phyloP scores from a whole-genome alignment of 768 basidiomycete species.

The Lentinus tigrinus region DNA sequence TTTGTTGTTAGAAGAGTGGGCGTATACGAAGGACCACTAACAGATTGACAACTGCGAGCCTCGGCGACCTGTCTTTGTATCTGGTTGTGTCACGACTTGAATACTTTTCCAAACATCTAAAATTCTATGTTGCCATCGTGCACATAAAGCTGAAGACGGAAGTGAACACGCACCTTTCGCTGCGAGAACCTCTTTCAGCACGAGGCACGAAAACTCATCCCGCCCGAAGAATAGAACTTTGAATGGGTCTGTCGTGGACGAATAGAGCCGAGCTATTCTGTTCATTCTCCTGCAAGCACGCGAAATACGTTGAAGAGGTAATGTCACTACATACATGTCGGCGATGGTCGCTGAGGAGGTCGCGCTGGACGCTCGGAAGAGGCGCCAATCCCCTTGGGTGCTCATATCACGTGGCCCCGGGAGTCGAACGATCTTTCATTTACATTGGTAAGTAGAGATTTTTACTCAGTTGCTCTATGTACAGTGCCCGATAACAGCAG shows the following conservation, averaged over 20 bases:
- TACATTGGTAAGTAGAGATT: no score
- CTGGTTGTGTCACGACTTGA: constrained; percentile 70
- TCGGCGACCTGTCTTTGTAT: constrained; percentile 61
- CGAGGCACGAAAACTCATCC: constrained; percentile 81
- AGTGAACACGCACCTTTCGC: constrained; percentile 52
- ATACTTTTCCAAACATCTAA: constrained; percentile 78
- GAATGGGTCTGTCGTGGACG: constrained; percentile 34
- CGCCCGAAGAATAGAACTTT: constrained; percentile 87
- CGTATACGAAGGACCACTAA: constrained; percentile 31
- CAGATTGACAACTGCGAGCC: constrained; percentile 56
- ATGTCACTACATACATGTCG: no score
- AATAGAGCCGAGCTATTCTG: constrained; percentile 41
- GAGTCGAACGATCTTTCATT: no score
- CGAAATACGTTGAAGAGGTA: no score
- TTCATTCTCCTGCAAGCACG: background rate
- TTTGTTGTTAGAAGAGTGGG: background rate
- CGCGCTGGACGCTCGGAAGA: no score
- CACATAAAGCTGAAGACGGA: background rate
- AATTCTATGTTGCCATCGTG: background rate
- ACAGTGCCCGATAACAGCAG: no score
- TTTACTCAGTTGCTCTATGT: no score
- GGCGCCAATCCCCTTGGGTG: no score
- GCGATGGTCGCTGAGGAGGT: no score
- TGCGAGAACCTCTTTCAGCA: constrained; percentile 61
- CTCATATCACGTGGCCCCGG: no score